Base-by-base conservation (phyloP, 805 yeast species). In the Lipomyces sp. region DNA sequence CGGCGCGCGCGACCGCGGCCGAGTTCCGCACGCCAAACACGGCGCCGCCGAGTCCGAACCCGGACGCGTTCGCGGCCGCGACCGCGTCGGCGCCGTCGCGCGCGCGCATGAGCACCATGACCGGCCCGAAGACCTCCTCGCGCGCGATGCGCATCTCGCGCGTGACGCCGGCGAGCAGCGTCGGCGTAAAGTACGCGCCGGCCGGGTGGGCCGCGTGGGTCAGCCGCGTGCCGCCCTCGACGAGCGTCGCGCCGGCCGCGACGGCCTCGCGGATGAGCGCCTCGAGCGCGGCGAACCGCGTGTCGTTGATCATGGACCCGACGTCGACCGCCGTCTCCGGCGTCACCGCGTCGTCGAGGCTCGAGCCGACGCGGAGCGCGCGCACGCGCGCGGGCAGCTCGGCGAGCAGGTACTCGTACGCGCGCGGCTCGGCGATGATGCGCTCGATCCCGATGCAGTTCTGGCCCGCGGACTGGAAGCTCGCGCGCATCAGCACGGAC, bases 361-460 rank as follows among this genome's bases (percentile, higher is more conserved):
- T 93, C 3, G 96, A 86, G 11, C 99, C 98, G 6, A 89, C 64
- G 41, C 96, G 74, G 45, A 93, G 68, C 31, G 71, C 63, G 4
- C 76, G 72, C 19, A 93, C 79, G 50, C 93, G 75, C 29, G 73
- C 68, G 1, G 75, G 59, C 38, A 93, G 71, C 8, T 80, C 77
- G 0, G 70, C 69, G 1, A 83, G 82, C 37, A 93, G 69, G 38
- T 69, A 62, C 21, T 80, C 83, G 68, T 93, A 90, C 24, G 81
- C 79, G 37, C 73, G 72, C 4, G 84, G 85, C 39, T 87, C 75
- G 33, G 90, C 88, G 56, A 93, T 83, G 5, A 93, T 95, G 51
- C 98, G 77, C 70, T 93, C 99, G 47, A 93, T 86, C 34, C 99
- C 98, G 63, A 93, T 93, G 71, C 99, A 93, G 66, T 93, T 93